Percentiles rank a stretch among this genome's conserved stretches.
phyloP scores from a whole-genome alignment of 2,329 filamentous ascomycete species.

The Colletotrichum paranaense region DNA sequence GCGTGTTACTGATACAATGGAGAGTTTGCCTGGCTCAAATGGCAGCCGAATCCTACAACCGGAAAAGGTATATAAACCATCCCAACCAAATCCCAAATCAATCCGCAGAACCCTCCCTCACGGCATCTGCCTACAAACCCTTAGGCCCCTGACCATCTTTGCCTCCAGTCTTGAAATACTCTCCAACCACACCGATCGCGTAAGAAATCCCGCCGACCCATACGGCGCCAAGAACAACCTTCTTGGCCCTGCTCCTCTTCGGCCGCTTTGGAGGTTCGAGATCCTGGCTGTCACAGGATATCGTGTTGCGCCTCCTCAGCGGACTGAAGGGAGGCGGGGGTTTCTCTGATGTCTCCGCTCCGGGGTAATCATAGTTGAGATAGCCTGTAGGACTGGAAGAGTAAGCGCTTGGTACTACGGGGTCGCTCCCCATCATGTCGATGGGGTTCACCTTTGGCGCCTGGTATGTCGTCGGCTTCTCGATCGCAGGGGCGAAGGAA shows the following conservation, averaged over 20 bases:
- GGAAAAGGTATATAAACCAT: neutral
- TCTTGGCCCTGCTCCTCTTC: slow-evolving; percentile 57
- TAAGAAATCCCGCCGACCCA: slow-evolving; percentile 69
- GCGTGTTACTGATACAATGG: slow-evolving; percentile 15
- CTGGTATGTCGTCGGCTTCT: slow-evolving; percentile 32
- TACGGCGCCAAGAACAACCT: slow-evolving; percentile 63
- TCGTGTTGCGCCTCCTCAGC: slow-evolving; percentile 47
- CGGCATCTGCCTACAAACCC: neutral
- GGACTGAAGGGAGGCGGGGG: slow-evolving; percentile 53
- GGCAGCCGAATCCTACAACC: neutral
- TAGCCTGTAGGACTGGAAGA: slow-evolving; percentile 75
- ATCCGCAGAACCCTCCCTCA: neutral
- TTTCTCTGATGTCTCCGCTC: slow-evolving; percentile 43
- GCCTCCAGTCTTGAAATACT: slow-evolving; percentile 65
- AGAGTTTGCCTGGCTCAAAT: neutral
- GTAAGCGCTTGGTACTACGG: slow-evolving; percentile 57
- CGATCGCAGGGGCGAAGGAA: slow-evolving; percentile 12
- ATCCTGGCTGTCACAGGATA: slow-evolving; percentile 55
- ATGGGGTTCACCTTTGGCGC: slow-evolving; percentile 65
- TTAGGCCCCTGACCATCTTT: slow-evolving; percentile 51
- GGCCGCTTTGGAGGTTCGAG: slow-evolving; percentile 52
- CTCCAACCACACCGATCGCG: slow-evolving; percentile 66
- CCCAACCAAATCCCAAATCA: neutral
- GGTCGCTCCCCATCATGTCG: slow-evolving; percentile 60
- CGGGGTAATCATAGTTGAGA: slow-evolving; percentile 66